A percentile compares a stretch with the other conserved stretches of the same genome.
Conservation (phyloP, 768 basidiomycete genomes). For the Mycena indigotica region DNA sequence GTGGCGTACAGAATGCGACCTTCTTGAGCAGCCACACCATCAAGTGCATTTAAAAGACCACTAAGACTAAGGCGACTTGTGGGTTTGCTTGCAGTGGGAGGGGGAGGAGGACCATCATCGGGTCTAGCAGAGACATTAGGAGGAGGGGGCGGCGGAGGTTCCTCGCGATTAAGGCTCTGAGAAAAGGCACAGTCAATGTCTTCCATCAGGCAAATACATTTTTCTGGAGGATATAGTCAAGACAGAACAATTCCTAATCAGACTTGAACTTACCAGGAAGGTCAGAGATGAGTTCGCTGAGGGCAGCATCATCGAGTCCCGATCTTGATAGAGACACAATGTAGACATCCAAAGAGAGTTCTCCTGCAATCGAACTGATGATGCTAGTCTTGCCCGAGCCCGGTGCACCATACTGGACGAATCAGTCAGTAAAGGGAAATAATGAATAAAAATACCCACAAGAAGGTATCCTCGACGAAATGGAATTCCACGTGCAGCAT, state of each 20-base stretch:
- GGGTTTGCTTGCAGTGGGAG: slow-evolving; percentile 11
- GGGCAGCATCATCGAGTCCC: slow-evolving; percentile 62
- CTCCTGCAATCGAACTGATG: slow-evolving; percentile 5
- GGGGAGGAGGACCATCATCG: slow-evolving; percentile 19
- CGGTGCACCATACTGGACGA: slow-evolving; percentile 34
- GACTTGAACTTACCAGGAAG: slow-evolving; percentile 52
- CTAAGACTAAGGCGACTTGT: slow-evolving; percentile 54
- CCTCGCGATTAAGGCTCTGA: slow-evolving; percentile 44
- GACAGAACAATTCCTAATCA: too few species aligned
- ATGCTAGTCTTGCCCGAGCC: slow-evolving; percentile 3
- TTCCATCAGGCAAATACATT: slow-evolving; percentile 79
- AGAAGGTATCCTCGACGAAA: slow-evolving; percentile 84
- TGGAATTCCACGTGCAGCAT: slow-evolving; percentile 74
- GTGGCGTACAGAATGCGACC: slow-evolving; percentile 80
- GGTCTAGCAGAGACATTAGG: slow-evolving; percentile 9
- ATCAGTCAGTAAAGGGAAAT: not conserved
- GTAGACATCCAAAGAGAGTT: slow-evolving; percentile 2
- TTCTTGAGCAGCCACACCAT: slow-evolving; percentile 78
- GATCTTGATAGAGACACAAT: slow-evolving; percentile 1
- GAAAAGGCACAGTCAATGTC: slow-evolving; percentile 82
- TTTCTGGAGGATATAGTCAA: slow-evolving; percentile 37
- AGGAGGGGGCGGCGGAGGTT: slow-evolving; percentile 8
- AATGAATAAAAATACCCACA: slow-evolving; percentile 23
- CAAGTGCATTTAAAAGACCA: slow-evolving; percentile 77
- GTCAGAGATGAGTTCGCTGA: slow-evolving; percentile 58